A percentile compares a stretch with the other conserved stretches of the same genome.
These are phyloP conservation scores for Penicillium sp. DNA, from an alignment of 2,329 filamentous ascomycete genomes.

Conservation along the genomic window DNA sequence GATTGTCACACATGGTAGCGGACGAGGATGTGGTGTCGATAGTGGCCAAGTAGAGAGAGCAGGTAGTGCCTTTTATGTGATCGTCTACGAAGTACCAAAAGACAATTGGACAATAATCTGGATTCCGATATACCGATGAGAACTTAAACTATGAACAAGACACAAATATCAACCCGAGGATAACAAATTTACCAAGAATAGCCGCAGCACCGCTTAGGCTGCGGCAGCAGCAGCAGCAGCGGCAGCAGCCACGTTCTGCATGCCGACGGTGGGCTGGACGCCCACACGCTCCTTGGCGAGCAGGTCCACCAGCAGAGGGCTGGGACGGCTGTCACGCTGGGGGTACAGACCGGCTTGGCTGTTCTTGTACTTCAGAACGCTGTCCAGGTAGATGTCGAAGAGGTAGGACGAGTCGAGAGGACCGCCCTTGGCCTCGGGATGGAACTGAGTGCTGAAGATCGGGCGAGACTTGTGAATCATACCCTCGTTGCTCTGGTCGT, in stretches of 20 bases:
- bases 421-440: slow-evolving; percentile 95
- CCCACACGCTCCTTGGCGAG: slow-evolving; percentile 92
- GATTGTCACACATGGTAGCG: slow-evolving; percentile 70
- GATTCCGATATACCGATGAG: slow-evolving; percentile 6
- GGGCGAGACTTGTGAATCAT: slow-evolving; percentile 95
- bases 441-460: slow-evolving; percentile 98
- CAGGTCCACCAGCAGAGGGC: slow-evolving; percentile 81
- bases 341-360: slow-evolving; percentile 65
- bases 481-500: slow-evolving; percentile 92
- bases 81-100: neutral
- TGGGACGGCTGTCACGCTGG: slow-evolving; percentile 79
- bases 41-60: slow-evolving; percentile 45
- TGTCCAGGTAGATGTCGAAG: slow-evolving; percentile 93
- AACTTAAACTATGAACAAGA: slow-evolving; percentile 16
- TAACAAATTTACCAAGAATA: slow-evolving; percentile 6
- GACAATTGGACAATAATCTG: slow-evolving; percentile 8
- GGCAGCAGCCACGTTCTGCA: slow-evolving; percentile 40
- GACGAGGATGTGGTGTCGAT: slow-evolving; percentile 67
- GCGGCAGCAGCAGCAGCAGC: slow-evolving; percentile 29
- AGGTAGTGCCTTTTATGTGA: neutral
- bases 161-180: slow-evolving; percentile 7
- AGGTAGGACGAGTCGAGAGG: slow-evolving; percentile 93
- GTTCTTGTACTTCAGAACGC: slow-evolving; percentile 83
- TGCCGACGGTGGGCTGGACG: slow-evolving; percentile 65
- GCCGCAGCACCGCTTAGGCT: slow-evolving; percentile 16